Percentiles rank a stretch among this genome's conserved stretches.
These are phyloP conservation scores for Rhododendron mucronatum DNA, from an alignment of 148 eudicot genomes.

Conservation along the genomic window DNA sequence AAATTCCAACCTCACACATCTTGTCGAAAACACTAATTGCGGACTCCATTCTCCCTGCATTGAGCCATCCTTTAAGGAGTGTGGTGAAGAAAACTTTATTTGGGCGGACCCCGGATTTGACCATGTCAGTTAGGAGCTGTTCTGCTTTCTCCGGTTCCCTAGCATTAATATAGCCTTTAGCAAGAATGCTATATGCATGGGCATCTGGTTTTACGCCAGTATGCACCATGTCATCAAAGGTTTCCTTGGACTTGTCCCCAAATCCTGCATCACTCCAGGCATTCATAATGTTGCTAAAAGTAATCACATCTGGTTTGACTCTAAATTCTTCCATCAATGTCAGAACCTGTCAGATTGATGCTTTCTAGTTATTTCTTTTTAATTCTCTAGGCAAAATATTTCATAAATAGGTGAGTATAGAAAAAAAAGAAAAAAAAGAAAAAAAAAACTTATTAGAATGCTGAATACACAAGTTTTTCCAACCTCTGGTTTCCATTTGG, in stretches of 20 bases:
- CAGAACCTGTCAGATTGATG: constrained; percentile 40
- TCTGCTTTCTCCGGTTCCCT: constrained; percentile 67
- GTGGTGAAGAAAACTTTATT: constrained; percentile 78
- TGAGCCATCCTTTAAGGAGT: constrained; percentile 72
- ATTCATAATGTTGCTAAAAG: constrained; percentile 80
- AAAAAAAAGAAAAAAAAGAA: not conserved
- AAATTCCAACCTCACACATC: constrained; percentile 46
- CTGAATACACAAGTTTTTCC: not conserved
- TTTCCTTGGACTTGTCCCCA: constrained; percentile 66
- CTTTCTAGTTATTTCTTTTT: too few relatives aligned
- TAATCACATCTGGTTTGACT: constrained; percentile 74
- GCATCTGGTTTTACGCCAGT: constrained; percentile 67
- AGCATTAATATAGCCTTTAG: constrained; percentile 69
- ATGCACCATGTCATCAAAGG: constrained; percentile 68
- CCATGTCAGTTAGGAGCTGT: constrained; percentile 50
- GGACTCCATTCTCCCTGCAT: constrained; percentile 50
- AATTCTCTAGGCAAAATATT: not conserved
- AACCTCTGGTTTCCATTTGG: not conserved
- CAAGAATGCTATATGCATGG: constrained; percentile 76
- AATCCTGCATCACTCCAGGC: constrained; percentile 73
- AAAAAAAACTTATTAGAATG: not conserved
- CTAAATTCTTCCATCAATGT: constrained; percentile 66
- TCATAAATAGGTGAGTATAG: not conserved
- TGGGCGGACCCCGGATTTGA: constrained; percentile 38
- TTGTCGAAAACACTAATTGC: constrained; percentile 52